Evolutionary conservation across 345 rosid genomes (phyloP), one percentile per base, ranked within the genome.

Genomic region (Lenwebbia sp.): DNA sequence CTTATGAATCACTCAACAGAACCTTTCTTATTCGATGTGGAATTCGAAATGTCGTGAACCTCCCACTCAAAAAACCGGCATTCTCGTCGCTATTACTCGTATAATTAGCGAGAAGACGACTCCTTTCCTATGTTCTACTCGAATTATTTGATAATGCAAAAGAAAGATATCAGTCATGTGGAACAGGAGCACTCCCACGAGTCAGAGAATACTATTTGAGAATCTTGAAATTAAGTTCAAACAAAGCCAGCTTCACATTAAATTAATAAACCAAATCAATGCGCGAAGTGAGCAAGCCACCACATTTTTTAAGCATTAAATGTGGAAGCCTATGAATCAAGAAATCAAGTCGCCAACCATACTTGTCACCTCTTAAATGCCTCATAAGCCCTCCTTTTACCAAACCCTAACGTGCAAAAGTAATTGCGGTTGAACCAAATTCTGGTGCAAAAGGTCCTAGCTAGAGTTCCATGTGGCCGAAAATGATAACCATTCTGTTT

Each of bases 61-160:
- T 70, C 13, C 2, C 13, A 4, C 2, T 19, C 0, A 2, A 70
- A 70, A 0, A 19, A 37, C 1, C 22, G 7, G 9, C 22, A 5
- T 37, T 23, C 47, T 19, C 1, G 0, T 70, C 3, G 1, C 8
- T 8, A 23, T 21, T 21, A 8, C 4, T 22, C 10, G 11, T 54
- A 8, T 22, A 54, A 54, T 54, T 54, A 54, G 57, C 0, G 2
- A 54, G 57, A 8, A 54, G 57, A 22, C 3, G 22, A 22, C 25
- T 21, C 57, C 4, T 22, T 54, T 22, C 57, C 26, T 21, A 54
- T 8, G 11, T 8, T 22, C 57, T 7, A 10, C 58, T 52, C 13
- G 22, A 50, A 50, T 51, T 44, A 44, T 44, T 13, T 28, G 52
- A 44, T 4, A 41, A 78, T 1, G 6, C n/a, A 23, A 78, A 21